Percentiles rank a stretch among this genome's conserved stretches.
Evolutionary conservation across 345 rosid genomes (phyloP).

Genomic region (Acer saccharum): DNA sequence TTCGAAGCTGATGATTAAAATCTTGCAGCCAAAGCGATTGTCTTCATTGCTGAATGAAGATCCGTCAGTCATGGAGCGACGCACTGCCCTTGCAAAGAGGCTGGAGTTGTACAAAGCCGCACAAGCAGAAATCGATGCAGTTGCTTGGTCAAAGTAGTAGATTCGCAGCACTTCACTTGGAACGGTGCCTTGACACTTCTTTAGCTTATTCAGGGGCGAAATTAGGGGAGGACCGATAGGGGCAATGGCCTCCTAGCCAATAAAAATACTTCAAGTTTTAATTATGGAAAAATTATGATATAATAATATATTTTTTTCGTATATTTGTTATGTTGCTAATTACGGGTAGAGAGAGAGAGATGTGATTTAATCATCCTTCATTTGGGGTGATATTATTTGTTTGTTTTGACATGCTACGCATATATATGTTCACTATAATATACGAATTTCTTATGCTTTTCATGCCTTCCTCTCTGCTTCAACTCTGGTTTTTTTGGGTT

Average conservation of each 20-base stretch:
- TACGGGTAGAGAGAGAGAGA: constrained; percentile 5
- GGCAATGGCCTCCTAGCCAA: no score
- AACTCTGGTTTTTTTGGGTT: neutral
- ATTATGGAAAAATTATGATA: no score
- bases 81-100: constrained; percentile 79
- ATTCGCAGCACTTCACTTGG: neutral
- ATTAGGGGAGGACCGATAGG: no score
- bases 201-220: no score
- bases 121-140: constrained; percentile 86
- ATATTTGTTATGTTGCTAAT: neutral
- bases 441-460: constrained; percentile 10
- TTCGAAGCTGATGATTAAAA: neutral
- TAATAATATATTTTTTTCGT: neutral
- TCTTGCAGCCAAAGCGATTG: constrained; percentile 73
- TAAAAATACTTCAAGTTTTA: no score
- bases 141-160: constrained; percentile 99
- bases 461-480: neutral
- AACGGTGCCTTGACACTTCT: neutral
- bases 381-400: constrained; percentile 15
- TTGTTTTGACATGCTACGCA: constrained; percentile 3
- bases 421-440: constrained; percentile 1
- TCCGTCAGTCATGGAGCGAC: constrained; percentile 96
- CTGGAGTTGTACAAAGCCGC: constrained; percentile 92
- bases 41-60: constrained; percentile 90
- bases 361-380: constrained; percentile 11